Conservation (phyloP, 257 asterid species). For the Anisodus tanguticus region DNA sequence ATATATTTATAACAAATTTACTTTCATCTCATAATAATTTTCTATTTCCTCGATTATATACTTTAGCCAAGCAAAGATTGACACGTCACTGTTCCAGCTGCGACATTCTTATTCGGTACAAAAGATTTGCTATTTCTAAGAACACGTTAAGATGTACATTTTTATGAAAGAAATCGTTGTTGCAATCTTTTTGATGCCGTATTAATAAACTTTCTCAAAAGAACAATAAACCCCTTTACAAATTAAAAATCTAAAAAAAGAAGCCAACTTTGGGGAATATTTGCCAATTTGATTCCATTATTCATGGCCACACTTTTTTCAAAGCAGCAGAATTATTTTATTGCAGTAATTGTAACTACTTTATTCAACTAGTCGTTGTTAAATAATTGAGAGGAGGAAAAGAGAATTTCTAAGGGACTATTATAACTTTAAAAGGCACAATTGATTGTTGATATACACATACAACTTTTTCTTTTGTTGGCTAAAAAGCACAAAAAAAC, state of each 20-base stretch:
- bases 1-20: too few species aligned
- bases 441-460: constrained; percentile 19
- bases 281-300: constrained; percentile 19
- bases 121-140: background rate
- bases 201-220: background rate
- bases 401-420: constrained; percentile 31
- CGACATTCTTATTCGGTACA: background rate
- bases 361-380: constrained; percentile 27
- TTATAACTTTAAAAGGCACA: constrained; percentile 22
- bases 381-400: constrained; percentile 32
- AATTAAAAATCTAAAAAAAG: background rate
- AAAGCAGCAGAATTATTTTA: background rate
- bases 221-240: constrained; percentile 23
- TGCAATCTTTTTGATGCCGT: background rate
- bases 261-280: constrained; percentile 6
- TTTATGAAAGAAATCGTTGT: background rate
- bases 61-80: background rate
- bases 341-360: background rate
- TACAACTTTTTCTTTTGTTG: constrained; percentile 36
- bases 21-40: too few species aligned
- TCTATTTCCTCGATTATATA: background rate
- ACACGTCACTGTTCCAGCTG: background rate
- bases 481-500: constrained; percentile 46
- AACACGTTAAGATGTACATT: constrained; percentile 16
- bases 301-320: constrained; percentile 27